A percentile compares a stretch with the other conserved stretches of the same genome.
Evolutionary conservation across 2,329 filamentous ascomycete species (phyloP).

Genomic region (Cercospora janseana): DNA sequence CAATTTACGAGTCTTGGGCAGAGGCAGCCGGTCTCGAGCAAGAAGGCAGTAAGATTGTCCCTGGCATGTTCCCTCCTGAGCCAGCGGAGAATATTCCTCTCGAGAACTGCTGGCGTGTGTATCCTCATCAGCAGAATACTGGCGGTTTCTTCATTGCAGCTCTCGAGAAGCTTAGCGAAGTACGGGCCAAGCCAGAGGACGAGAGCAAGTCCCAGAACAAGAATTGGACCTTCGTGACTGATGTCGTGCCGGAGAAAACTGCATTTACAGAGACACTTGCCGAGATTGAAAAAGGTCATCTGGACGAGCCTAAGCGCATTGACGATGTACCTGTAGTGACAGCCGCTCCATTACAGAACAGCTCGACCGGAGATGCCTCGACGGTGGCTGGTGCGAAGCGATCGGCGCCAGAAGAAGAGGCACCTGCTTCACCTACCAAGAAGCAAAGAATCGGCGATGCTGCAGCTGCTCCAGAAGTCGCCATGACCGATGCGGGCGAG

Average conservation of each 20-base stretch:
- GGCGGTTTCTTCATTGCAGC: constrained; percentile 98
- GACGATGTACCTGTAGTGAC: constrained; percentile 13
- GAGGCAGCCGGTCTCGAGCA: constrained; percentile 58
- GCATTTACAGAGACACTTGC: constrained; percentile 42
- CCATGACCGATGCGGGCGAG: constrained; percentile 14
- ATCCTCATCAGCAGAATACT: constrained; percentile 92
- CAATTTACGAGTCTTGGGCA: constrained; percentile 77
- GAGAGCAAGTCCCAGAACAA: constrained; percentile 46
- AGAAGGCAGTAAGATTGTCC: constrained; percentile 66
- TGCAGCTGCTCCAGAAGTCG: constrained; percentile 25
- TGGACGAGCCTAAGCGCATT: constrained; percentile 18
- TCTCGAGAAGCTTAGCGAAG: constrained; percentile 85
- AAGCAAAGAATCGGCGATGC: constrained; percentile 31
- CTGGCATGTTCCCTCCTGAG: constrained; percentile 79
- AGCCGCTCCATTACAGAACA: constrained; percentile 11
- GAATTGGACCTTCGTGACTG: constrained; percentile 33
- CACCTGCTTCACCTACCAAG: constrained; percentile 40
- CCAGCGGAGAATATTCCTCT: constrained; percentile 65
- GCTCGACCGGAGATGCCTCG: constrained; percentile 16
- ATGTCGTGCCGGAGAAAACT: constrained; percentile 27
- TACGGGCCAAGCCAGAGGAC: constrained; percentile 71
- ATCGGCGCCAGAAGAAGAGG: constrained; percentile 41
- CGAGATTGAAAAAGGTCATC: constrained; percentile 38
- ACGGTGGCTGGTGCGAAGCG: constrained; percentile 38
- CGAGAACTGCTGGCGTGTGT: constrained; percentile 88